Base-by-base conservation (phyloP, 495 filamentous ascomycete genomes). In the Glonium stellatum region DNA sequence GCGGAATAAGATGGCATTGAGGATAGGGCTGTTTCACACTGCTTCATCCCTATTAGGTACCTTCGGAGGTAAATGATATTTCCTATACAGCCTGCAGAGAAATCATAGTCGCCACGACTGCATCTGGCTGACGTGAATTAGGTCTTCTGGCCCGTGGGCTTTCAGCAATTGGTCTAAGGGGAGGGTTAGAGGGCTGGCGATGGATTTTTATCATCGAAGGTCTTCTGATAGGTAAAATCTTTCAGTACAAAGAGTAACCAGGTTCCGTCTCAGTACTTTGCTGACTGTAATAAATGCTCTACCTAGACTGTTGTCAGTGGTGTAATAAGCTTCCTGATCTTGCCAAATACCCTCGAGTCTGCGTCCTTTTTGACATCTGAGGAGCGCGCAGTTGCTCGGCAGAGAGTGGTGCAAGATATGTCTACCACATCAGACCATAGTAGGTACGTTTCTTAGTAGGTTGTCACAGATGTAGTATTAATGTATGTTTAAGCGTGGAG, bases 61-160 rank as follows among this genome's bases (percentile, higher is more conserved):
- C 19, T 81, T 87, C 65, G 80, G 83, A n/a, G n/a, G n/a, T n/a
- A n/a, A n/a, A n/a, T n/a, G n/a, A n/a, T n/a, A n/a, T n/a, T n/a
- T n/a, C n/a, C n/a, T n/a, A n/a, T n/a, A n/a, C n/a, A n/a, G n/a
- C n/a, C n/a, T n/a, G n/a, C n/a, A n/a, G n/a, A n/a, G n/a, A n/a
- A n/a, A n/a, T n/a, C n/a, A n/a, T n/a, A n/a, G n/a, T n/a, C n/a
- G n/a, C n/a, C n/a, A n/a, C n/a, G n/a, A n/a, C n/a, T n/a, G n/a
- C n/a, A n/a, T n/a, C n/a, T n/a, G n/a, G n/a, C n/a, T n/a, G n/a
- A n/a, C n/a, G n/a, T n/a, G n/a, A n/a, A n/a, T n/a, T n/a, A 44
- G 83, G 83, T 66, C 70, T 87, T 12, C 76, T 87, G n/a, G 82
- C 84, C 0, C 82, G 80, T 56, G 83, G 75, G 4, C 77, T 86